phyloP scores from a whole-genome alignment of 768 basidiomycete genomes.

The Kondoa malvinella region DNA sequence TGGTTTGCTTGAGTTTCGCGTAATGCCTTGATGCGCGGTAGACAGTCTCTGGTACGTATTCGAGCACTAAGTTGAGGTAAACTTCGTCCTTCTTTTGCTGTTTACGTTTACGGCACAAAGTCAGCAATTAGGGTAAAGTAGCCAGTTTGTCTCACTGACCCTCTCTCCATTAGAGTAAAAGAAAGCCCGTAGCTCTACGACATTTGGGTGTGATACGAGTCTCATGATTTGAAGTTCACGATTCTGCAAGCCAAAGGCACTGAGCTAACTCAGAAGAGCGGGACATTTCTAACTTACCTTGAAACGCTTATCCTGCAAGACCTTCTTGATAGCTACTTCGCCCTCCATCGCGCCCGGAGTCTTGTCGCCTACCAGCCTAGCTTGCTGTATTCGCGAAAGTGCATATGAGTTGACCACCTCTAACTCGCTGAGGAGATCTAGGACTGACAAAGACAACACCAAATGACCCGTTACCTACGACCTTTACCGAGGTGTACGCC shows the following conservation, averaged over 20 bases:
- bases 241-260: slow-evolving; percentile 45
- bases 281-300: slow-evolving; percentile 53
- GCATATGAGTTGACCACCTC: background rate
- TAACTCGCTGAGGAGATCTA: background rate
- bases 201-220: slow-evolving; percentile 73
- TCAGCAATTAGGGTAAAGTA: background rate
- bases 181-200: slow-evolving; percentile 91
- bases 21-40: slow-evolving; percentile 98
- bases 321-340: slow-evolving; percentile 99
- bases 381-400: background rate
- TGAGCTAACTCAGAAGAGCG: no score
- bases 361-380: slow-evolving; percentile 8
- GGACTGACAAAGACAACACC: slow-evolving; percentile 43
- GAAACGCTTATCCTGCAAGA: slow-evolving; percentile 98
- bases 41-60: slow-evolving; percentile 98
- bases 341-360: slow-evolving; percentile 40
- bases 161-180: slow-evolving; percentile 99
- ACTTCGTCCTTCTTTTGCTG: slow-evolving; percentile 85
- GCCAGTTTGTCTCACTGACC: slow-evolving; percentile 38
- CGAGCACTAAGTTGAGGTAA: slow-evolving; percentile 95
- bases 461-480: slow-evolving; percentile 59
- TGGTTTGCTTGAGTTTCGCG: slow-evolving; percentile 97
- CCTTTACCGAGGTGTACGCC: slow-evolving; percentile 91
- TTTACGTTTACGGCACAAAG: slow-evolving; percentile 10
- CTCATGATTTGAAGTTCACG: slow-evolving; percentile 99